A percentile compares a stretch with the other conserved stretches of the same genome.
Conservation (phyloP, 305 asterid genomes). For the Rubia tinctorum region DNA sequence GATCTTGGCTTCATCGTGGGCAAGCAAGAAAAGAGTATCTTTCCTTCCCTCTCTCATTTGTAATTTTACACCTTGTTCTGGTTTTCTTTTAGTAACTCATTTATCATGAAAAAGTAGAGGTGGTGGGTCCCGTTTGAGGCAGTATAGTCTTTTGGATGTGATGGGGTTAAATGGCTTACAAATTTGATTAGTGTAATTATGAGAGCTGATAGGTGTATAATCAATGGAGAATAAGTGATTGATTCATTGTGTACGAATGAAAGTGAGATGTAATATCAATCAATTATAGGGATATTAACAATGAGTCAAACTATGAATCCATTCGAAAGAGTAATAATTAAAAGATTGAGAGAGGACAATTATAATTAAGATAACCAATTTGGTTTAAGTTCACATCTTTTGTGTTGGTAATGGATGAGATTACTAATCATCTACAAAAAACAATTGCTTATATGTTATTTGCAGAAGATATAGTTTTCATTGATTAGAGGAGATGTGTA, state of each 20-base stretch:
- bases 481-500: background rate
- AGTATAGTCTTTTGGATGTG: background rate
- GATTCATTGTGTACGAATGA: background rate
- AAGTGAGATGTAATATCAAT: background rate
- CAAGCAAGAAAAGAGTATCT: conserved; percentile 82
- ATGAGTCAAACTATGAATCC: background rate
- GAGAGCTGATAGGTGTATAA: background rate
- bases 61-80: background rate
- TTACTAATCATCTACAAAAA: background rate
- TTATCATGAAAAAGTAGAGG: background rate
- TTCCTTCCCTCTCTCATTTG: conserved; percentile 8
- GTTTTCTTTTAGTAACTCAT: background rate
- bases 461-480: background rate
- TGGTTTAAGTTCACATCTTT: background rate
- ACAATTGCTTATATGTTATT: too few relatives aligned
- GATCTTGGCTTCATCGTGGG: conserved; percentile 86
- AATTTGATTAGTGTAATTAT: background rate
- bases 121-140: background rate
- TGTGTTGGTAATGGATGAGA: background rate
- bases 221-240: background rate
- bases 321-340: background rate
- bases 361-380: background rate
- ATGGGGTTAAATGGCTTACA: background rate
- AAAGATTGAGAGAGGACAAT: background rate
- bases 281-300: too few relatives aligned